A percentile compares a stretch with the other conserved stretches of the same genome.
Conservation (phyloP, 306 rosid species). For the Lathyrus oleraceus region DNA sequence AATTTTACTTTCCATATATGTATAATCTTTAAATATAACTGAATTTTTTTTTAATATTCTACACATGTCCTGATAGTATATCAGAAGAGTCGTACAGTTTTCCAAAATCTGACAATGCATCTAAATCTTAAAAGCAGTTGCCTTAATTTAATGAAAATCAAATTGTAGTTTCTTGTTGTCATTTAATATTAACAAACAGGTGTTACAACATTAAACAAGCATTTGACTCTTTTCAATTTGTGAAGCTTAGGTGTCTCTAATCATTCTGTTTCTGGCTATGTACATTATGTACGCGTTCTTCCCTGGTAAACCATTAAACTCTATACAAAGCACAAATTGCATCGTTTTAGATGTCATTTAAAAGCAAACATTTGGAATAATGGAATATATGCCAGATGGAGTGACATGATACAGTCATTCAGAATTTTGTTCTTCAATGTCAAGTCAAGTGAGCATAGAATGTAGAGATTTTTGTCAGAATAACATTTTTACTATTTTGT, state of each 20-base stretch:
- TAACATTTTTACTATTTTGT: not conserved
- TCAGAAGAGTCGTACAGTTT: too few relatives aligned
- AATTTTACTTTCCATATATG: too few relatives aligned
- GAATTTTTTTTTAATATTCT: too few relatives aligned
- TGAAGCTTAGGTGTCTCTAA: conserved; percentile 12
- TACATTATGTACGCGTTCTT: not conserved
- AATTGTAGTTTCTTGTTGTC: too few relatives aligned
- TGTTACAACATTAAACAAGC: not conserved
- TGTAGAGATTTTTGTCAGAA: not conserved
- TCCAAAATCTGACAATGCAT: too few relatives aligned
- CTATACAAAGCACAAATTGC: not conserved
- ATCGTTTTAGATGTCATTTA: not conserved
- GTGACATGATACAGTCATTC: not conserved
- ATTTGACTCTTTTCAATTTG: conserved; percentile 1
- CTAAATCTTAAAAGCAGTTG: too few relatives aligned
- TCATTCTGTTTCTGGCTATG: too few relatives aligned
- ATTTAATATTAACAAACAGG: not conserved
- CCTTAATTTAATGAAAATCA: too few relatives aligned
- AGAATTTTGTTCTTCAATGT: not conserved
- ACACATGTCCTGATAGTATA: too few relatives aligned
- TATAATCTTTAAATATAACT: too few relatives aligned
- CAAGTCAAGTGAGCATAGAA: not conserved
- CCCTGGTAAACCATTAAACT: not conserved
- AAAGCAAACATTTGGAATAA: conserved; percentile 9
- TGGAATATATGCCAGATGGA: not conserved